A percentile compares a stretch with the other conserved stretches of the same genome.
Evolutionary conservation across 495 filamentous ascomycete species (phyloP).

Genomic region (Aspergillus kassunensis): DNA sequence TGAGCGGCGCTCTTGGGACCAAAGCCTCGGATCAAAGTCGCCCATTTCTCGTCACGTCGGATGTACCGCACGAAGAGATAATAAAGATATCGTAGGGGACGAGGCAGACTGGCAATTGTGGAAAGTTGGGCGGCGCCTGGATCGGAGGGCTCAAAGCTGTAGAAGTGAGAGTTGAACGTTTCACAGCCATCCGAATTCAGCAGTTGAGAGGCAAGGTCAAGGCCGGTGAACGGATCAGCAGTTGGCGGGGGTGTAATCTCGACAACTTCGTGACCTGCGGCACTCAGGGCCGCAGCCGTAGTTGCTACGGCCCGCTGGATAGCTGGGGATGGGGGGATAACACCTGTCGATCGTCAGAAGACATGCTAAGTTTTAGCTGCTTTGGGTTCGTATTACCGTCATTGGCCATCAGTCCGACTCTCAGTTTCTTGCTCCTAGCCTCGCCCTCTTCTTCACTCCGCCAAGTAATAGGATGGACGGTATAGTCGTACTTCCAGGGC

Average conservation of each 20-base stretch:
- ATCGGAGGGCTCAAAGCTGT: constrained; percentile 76
- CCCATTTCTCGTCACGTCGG: constrained; percentile 69
- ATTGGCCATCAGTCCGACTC: constrained; percentile 71
- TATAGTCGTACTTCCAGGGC: constrained; percentile 89
- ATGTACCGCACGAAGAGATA: constrained; percentile 86
- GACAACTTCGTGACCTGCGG: constrained; percentile 71
- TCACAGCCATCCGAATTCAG: constrained; percentile 83
- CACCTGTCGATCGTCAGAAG: constrained; percentile 36
- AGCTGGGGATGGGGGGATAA: constrained; percentile 83
- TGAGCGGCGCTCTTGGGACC: constrained; percentile 64
- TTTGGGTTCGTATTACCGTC: constrained; percentile 52
- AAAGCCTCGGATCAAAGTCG: constrained; percentile 69
- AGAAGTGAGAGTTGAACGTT: constrained; percentile 75
- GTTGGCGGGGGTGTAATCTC: constrained; percentile 63
- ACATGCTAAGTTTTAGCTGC: background rate
- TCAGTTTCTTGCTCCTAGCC: constrained; percentile 57
- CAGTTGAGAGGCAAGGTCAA: constrained; percentile 76
- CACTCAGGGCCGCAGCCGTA: constrained; percentile 61
- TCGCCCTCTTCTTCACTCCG: constrained; percentile 54
- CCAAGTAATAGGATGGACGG: constrained; percentile 83
- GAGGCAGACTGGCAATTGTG: constrained; percentile 67
- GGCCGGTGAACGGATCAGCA: constrained; percentile 63
- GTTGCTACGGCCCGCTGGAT: constrained; percentile 72
- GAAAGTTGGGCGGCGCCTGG: constrained; percentile 70
- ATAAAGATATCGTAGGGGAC: constrained; percentile 78